Percentiles rank a stretch among this genome's conserved stretches.
phyloP scores from a whole-genome alignment of 2,329 filamentous ascomycete genomes.

The Monosporascus cannonballus region DNA sequence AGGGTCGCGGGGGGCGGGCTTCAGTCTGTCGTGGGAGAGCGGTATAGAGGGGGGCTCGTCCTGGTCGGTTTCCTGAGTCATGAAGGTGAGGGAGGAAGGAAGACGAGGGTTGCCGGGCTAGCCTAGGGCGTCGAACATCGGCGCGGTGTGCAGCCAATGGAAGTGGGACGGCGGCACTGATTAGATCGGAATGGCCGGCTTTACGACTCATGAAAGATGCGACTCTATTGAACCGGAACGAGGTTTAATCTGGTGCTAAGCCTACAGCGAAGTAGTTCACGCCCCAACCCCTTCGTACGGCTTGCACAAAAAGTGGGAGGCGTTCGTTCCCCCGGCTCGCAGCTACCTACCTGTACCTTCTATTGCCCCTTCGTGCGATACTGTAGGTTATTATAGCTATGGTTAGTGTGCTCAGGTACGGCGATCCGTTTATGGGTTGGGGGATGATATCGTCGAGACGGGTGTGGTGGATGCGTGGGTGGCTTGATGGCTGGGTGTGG shows the following conservation, averaged over 20 bases:
- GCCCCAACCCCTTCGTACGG: neutral
- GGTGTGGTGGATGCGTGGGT: neutral
- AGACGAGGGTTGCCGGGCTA: conserved; percentile 10
- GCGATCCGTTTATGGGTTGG: too few species aligned
- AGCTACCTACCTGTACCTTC: too few species aligned
- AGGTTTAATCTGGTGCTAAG: neutral
- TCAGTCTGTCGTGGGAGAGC: conserved; percentile 16
- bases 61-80: conserved; percentile 22
- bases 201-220: conserved; percentile 2
- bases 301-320: neutral
- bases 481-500: neutral
- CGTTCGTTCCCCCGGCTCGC: too few species aligned
- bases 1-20: conserved; percentile 13
- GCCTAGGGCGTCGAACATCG: conserved; percentile 21
- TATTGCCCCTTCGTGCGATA: too few species aligned
- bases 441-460: too few species aligned
- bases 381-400: too few species aligned
- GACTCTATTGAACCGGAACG: neutral
- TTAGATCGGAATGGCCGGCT: conserved; percentile 7
- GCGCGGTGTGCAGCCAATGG: conserved; percentile 12
- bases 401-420: too few species aligned
- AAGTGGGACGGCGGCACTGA: conserved; percentile 3
- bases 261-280: neutral
- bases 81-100: conserved; percentile 20
- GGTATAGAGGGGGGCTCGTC: conserved; percentile 17